phyloP scores from a whole-genome alignment of 2,329 filamentous ascomycete species.

The Canariomyces notabilis region DNA sequence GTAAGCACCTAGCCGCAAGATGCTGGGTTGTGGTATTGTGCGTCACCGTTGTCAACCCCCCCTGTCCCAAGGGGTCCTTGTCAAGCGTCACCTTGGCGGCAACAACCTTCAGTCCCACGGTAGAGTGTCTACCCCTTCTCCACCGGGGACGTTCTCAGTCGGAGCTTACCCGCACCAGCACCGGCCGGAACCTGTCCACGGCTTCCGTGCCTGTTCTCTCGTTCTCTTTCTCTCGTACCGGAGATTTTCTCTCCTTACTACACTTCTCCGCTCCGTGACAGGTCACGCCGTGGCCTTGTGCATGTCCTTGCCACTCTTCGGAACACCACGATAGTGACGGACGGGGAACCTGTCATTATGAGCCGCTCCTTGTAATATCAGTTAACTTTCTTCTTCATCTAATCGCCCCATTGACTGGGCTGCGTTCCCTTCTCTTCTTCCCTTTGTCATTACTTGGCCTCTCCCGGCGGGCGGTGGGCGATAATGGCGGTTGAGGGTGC shows the following conservation, averaged over 20 bases:
- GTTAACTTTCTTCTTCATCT: slow-evolving; percentile 31
- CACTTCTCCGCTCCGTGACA: slow-evolving; percentile 15
- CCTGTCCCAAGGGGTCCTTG: slow-evolving; percentile 4
- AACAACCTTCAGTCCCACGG: not conserved
- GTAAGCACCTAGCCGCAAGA: slow-evolving; percentile 7
- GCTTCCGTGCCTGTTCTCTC: not conserved
- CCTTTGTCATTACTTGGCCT: slow-evolving; percentile 20
- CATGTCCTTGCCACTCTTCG: slow-evolving; percentile 22
- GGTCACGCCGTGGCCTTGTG: slow-evolving; percentile 16
- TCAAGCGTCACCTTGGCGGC: slow-evolving; percentile 5
- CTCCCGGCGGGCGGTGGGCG: slow-evolving; percentile 28
- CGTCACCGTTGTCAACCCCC: slow-evolving; percentile 3
- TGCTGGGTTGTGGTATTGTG: not conserved
- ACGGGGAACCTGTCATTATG: slow-evolving; percentile 24
- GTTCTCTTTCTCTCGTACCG: not conserved
- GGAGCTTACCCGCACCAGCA: not conserved
- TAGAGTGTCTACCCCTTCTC: slow-evolving; percentile 3
- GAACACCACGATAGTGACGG: slow-evolving; percentile 18
- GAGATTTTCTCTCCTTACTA: slow-evolving; percentile 10
- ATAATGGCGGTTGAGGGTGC: slow-evolving; percentile 43
- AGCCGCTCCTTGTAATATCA: slow-evolving; percentile 28
- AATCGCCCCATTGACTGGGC: slow-evolving; percentile 45
- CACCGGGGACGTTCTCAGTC: not conserved
- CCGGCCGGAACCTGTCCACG: not conserved
- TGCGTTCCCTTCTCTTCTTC: slow-evolving; percentile 30